These are phyloP conservation scores for Spongispora temasekensis DNA, from an alignment of 1,284 basidiomycete species.

Conservation along the genomic window DNA sequence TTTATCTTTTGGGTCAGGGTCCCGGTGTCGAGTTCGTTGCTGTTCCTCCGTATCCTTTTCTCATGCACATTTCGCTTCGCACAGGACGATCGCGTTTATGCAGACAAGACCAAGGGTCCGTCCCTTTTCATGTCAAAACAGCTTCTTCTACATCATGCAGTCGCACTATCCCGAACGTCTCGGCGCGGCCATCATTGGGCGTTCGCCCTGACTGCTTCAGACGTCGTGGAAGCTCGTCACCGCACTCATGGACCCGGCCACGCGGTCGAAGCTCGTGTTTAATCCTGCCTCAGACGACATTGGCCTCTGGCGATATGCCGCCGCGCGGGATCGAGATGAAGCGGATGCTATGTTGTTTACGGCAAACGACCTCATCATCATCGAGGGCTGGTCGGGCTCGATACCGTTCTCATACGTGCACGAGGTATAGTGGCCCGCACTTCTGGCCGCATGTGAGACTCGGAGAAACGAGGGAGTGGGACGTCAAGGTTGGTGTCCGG, in stretches of 20 bases:
- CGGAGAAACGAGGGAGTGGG: slow-evolving; percentile 44
- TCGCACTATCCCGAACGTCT: not conserved
- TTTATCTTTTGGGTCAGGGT: slow-evolving; percentile 72
- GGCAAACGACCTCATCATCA: slow-evolving; percentile 56
- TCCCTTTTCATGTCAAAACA: too few relatives aligned
- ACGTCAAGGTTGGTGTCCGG: too few relatives aligned
- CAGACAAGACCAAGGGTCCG: not conserved
- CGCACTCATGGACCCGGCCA: slow-evolving; percentile 80
- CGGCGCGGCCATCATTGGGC: not conserved
- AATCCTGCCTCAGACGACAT: slow-evolving; percentile 48
- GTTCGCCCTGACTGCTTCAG: slow-evolving; percentile 78
- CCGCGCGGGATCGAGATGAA: slow-evolving; percentile 17
- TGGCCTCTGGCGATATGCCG: slow-evolving; percentile 26
- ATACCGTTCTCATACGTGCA: slow-evolving; percentile 69
- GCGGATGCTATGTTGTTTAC: slow-evolving; percentile 59
- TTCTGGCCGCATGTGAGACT: slow-evolving; percentile 57
- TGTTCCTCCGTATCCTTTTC: too few relatives aligned
- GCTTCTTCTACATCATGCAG: not conserved
- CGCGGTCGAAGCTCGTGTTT: slow-evolving; percentile 67
- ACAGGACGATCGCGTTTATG: not conserved
- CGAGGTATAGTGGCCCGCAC: slow-evolving; percentile 72
- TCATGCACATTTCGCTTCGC: not conserved
- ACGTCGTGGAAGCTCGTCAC: slow-evolving; percentile 83
- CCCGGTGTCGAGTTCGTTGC: slow-evolving; percentile 71
- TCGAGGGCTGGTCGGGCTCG: slow-evolving; percentile 62